Evolutionary conservation across 768 basidiomycete genomes (phyloP).

Genomic region (Boletus reticulatus): DNA sequence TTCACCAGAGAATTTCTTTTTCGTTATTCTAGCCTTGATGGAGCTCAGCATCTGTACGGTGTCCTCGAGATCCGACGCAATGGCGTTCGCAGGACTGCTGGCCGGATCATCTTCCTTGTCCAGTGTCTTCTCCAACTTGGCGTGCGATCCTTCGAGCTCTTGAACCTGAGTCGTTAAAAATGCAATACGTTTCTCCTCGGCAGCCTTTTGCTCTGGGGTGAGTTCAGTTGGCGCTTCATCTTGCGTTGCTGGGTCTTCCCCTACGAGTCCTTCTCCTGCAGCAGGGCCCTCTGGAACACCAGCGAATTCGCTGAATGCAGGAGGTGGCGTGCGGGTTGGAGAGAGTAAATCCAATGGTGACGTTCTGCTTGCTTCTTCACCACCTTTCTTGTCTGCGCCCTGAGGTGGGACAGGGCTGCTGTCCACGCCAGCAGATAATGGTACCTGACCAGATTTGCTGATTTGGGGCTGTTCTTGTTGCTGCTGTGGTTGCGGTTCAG

Average conservation of each 20-base stretch:
- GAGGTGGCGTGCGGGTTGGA: constrained; percentile 22
- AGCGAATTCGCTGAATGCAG: constrained; percentile 25
- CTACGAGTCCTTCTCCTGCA: constrained; percentile 3
- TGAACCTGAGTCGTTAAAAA: constrained; percentile 18
- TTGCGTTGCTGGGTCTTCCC: constrained; percentile 14
- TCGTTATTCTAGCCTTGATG: constrained; percentile 15
- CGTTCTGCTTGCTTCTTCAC: neutral
- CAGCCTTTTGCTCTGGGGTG: constrained; percentile 18
- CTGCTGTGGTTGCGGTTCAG: neutral
- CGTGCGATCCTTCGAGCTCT: constrained; percentile 10
- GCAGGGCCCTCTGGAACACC: constrained; percentile 2
- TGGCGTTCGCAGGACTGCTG: neutral
- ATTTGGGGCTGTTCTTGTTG: neutral
- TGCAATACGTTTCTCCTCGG: constrained; percentile 19
- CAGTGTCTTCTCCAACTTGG: constrained; percentile 4
- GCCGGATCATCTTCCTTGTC: constrained; percentile 1
- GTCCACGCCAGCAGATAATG: constrained; percentile 10
- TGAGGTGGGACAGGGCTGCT: neutral
- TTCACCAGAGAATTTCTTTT: constrained; percentile 22
- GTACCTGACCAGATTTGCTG: neutral
- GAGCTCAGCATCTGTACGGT: constrained; percentile 1
- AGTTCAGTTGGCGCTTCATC: constrained; percentile 19
- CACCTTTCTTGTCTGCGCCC: neutral
- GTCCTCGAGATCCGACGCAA: constrained; percentile 21
- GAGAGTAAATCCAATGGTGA: constrained; percentile 7